Base-by-base conservation (phyloP, 2,329 filamentous ascomycete species). In the Beauveria bassiana region DNA sequence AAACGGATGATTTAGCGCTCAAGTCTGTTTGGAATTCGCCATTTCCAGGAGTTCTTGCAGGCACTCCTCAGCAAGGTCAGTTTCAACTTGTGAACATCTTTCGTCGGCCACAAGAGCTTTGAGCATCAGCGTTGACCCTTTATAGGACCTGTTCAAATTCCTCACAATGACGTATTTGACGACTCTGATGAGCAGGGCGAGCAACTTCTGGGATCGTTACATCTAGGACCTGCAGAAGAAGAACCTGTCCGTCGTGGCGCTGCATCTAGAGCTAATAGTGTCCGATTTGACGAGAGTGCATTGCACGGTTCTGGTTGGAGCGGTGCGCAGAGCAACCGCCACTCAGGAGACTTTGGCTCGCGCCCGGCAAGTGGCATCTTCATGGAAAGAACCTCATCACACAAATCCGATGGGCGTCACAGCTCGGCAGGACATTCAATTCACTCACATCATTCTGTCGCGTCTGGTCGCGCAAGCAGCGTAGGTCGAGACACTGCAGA, bases 261-360 rank as follows among this genome's bases (percentile, higher is more conserved):
- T 22, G 89, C 91, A 20, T 99, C 95, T 20, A 85, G 95, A 68
- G 93, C 95, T 53, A 98, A 98, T 72, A 98, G 95, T 71, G 95
- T 99, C 67, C 90, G 95, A 43, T 99, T 99, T 69, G 95, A 98
- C 71, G 93, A 98, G 72, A 96, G 91, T 70, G 93, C 93, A 16
- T 86, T 96, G 68, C 92, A 96, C 68, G 89, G 91, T 53, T 92
- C 85, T 9, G 84, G 92, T 72, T 96, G 95, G 85, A 88, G 87
- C 45, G 77, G 77, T 43, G 58, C 62, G 9, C 91, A 96, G 70
- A 86, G 85, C 65, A 90, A 88, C 63, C 86, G 93, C 50, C 88
- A 92, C 61, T 93, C 91, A 14, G 86, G 90, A 52, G 95, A 98
- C 61, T 88, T 96, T 66, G 85, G 86, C 46, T 88, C 90, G 28